A percentile compares a stretch with the other conserved stretches of the same genome.
These are phyloP conservation scores for Schwanniomyces etchellsii DNA, from an alignment of 1,139 yeast genomes.

Conservation along the genomic window DNA sequence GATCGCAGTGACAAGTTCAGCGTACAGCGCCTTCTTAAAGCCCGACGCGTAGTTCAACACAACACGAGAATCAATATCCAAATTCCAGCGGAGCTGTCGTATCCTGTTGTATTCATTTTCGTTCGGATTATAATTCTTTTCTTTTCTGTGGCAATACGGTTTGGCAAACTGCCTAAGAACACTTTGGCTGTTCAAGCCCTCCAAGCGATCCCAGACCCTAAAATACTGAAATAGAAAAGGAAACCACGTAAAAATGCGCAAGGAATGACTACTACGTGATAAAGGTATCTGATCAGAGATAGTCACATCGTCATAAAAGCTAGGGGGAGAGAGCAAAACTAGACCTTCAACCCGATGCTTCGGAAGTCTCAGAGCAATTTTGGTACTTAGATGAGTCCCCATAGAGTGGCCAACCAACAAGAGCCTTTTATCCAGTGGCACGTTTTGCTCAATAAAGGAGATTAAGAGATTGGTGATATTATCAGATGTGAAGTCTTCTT, in stretches of 20 bases:
- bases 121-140: background rate
- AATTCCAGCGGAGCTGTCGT: slow-evolving; percentile 66
- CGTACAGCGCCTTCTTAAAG: slow-evolving; percentile 34
- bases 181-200: slow-evolving; percentile 56
- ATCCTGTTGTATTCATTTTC: slow-evolving; percentile 33
- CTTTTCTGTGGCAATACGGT: slow-evolving; percentile 5
- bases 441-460: slow-evolving; percentile 32
- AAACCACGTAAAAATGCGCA: slow-evolving; percentile 25
- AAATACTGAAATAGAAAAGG: slow-evolving; percentile 54
- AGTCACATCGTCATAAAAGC: slow-evolving; percentile 26
- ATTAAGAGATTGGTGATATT: slow-evolving; percentile 41
- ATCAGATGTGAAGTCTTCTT: slow-evolving; percentile 44
- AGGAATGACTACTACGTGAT: slow-evolving; percentile 9
- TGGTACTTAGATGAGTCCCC: slow-evolving; percentile 58
- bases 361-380: slow-evolving; percentile 41
- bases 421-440: slow-evolving; percentile 42
- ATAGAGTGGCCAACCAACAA: slow-evolving; percentile 69
- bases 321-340: slow-evolving; percentile 52
- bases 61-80: slow-evolving; percentile 53
- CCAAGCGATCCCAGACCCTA: slow-evolving; percentile 55
- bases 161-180: slow-evolving; percentile 48
- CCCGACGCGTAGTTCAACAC: slow-evolving; percentile 52
- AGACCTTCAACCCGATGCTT: slow-evolving; percentile 37
- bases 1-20: slow-evolving; percentile 41
- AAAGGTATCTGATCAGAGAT: slow-evolving; percentile 2